phyloP scores from a whole-genome alignment of 108 stramenopile genomes.

The Nannochloropsis salina region DNA sequence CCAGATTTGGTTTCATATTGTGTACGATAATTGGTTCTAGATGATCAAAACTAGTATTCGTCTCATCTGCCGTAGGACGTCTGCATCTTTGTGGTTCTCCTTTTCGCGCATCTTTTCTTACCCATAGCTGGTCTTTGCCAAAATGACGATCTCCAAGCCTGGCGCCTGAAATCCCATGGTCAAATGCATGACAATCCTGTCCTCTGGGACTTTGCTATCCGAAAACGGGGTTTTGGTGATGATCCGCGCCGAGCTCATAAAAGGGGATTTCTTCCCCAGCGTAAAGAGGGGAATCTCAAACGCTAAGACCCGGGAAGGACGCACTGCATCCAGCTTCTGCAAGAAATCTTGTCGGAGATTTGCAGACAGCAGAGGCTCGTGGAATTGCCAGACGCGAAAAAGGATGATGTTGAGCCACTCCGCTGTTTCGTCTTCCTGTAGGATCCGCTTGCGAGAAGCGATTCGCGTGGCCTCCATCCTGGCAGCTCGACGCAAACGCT shows the following conservation, averaged over 20 bases:
- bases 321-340: neutral
- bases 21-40: too few relatives aligned
- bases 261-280: constrained; percentile 8
- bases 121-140: constrained; percentile 12
- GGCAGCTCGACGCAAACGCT: constrained; percentile 9
- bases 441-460: constrained; percentile 16
- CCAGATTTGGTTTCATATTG: too few relatives aligned
- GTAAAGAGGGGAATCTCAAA: constrained; percentile 16
- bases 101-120: neutral
- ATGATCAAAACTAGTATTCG: too few relatives aligned
- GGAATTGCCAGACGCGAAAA: neutral
- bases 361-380: neutral
- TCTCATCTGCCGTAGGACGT: too few relatives aligned
- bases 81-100: neutral
- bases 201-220: constrained; percentile 13
- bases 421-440: constrained; percentile 16
- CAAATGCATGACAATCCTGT: constrained; percentile 8
- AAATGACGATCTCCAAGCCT: neutral
- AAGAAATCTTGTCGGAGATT: neutral
- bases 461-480: neutral
- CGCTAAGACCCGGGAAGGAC: neutral
- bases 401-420: constrained; percentile 12
- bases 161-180: neutral
- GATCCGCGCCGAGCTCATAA: neutral
- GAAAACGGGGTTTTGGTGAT: neutral